These are phyloP conservation scores for Psilocybe tampanensis DNA, from an alignment of 768 basidiomycete species.

Conservation along the genomic window DNA sequence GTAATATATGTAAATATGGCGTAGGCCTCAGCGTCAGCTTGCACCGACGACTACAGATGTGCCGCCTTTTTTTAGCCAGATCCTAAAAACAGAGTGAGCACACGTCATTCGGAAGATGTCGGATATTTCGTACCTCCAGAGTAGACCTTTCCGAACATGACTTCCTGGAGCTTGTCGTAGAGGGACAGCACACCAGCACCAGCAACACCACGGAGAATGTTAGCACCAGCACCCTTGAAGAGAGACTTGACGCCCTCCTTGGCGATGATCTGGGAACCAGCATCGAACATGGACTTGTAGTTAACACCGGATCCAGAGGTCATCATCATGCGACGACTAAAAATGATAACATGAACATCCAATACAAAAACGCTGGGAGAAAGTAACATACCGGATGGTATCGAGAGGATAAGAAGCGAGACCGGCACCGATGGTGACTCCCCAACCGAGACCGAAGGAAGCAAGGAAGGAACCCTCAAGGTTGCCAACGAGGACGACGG, in stretches of 20 bases:
- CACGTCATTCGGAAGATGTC: not conserved
- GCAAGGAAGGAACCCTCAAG: conserved; percentile 97
- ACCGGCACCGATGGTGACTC: conserved; percentile 99
- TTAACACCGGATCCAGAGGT: conserved; percentile 93
- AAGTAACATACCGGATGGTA: conserved; percentile 71
- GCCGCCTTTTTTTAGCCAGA: conserved; percentile 46
- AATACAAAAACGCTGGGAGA: conserved; percentile 7
- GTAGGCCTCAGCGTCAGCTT: conserved; percentile 17
- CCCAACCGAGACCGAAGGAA: conserved; percentile 97
- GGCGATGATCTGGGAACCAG: conserved; percentile 89
- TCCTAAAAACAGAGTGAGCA: conserved; percentile 29
- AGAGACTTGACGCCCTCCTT: conserved; percentile 96
- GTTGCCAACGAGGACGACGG: conserved; percentile 94
- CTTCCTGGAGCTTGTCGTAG: conserved; percentile 97
- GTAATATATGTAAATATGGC: conserved; percentile 35
- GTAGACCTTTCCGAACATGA: conserved; percentile 99
- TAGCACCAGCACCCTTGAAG: conserved; percentile 98
- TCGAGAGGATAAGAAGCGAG: conserved; percentile 96
- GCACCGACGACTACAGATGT: conserved; percentile 19
- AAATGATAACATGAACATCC: conserved; percentile 20
- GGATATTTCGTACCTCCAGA: conserved; percentile 73
- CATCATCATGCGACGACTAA: conserved; percentile 99
- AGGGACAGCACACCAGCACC: conserved; percentile 99
- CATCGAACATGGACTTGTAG: conserved; percentile 99
- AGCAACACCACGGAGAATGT: conserved; percentile 98